Conservation (phyloP, 2,329 filamentous ascomycete species). For the Cytospora leucostoma region DNA sequence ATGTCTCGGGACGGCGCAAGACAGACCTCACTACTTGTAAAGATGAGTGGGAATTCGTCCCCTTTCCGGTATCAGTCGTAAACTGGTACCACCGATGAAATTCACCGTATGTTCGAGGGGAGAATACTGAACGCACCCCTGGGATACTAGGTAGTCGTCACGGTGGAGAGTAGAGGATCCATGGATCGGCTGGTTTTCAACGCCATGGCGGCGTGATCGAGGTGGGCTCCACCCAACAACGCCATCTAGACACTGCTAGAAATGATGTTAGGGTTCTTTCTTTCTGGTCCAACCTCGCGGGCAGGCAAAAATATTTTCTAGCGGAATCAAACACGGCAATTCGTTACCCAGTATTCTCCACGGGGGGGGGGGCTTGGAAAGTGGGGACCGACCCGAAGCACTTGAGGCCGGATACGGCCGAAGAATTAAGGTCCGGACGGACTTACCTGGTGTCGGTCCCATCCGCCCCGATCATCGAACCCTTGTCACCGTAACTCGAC, state of each 20-base stretch:
- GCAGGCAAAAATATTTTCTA: slow-evolving; percentile 21
- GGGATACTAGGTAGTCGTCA: not conserved
- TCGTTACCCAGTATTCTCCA: not conserved
- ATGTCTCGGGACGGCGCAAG: slow-evolving; percentile 25
- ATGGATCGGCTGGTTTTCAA: not conserved
- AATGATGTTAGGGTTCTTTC: slow-evolving; percentile 5
- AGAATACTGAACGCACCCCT: slow-evolving; percentile 4
- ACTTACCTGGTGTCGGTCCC: not conserved
- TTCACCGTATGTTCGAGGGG: not conserved
- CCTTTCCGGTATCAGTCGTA: not conserved
- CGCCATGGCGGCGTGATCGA: slow-evolving; percentile 8
- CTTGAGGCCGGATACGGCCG: not conserved
- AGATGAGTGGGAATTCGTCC: not conserved
- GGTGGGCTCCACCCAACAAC: not conserved
- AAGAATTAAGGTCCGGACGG: not conserved
- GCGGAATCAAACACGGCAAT: slow-evolving; percentile 7
- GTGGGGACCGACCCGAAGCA: not conserved
- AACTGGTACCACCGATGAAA: not conserved
- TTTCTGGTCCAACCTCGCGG: not conserved
- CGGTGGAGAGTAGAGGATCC: not conserved
- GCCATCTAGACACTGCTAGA: not conserved
- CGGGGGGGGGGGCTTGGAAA: not conserved
- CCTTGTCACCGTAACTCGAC: not conserved
- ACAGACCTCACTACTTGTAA: slow-evolving; percentile 9
- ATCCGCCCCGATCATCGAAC: slow-evolving; percentile 17